These are phyloP conservation scores for Marasmius fiardii DNA, from an alignment of 1,284 basidiomycete species.

Conservation along the genomic window DNA sequence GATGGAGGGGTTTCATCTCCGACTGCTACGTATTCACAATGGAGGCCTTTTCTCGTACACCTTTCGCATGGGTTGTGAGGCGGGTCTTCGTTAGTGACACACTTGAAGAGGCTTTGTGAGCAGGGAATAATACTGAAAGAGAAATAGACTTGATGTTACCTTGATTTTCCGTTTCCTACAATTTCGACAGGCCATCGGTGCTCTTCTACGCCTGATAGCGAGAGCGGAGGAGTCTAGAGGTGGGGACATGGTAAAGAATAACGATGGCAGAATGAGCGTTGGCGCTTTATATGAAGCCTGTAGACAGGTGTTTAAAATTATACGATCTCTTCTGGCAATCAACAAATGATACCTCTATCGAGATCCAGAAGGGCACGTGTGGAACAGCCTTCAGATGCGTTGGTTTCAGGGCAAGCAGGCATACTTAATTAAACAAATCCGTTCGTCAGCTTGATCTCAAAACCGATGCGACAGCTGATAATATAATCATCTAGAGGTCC, in stretches of 20 bases:
- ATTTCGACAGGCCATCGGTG: conserved; percentile 46
- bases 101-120: conserved; percentile 18
- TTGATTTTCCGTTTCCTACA: conserved; percentile 55
- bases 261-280: background rate
- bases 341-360: background rate
- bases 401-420: background rate
- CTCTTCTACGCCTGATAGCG: conserved; percentile 32
- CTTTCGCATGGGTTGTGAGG: conserved; percentile 19
- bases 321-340: background rate
- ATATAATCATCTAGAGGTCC: no score
- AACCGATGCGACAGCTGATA: no score
- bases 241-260: background rate
- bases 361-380: background rate
- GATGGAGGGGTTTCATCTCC: conserved; percentile 13
- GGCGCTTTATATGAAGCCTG: conserved; percentile 1
- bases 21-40: conserved; percentile 23
- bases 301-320: background rate
- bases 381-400: background rate
- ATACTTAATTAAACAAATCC: no score
- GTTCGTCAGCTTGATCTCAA: no score
- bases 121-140: background rate
- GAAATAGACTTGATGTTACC: conserved; percentile 24
- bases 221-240: conserved; percentile 11
- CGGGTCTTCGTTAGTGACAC: conserved; percentile 18
- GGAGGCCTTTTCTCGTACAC: conserved; percentile 20